phyloP scores from a whole-genome alignment of 495 filamentous ascomycete species.

The Xylaria acuta region DNA sequence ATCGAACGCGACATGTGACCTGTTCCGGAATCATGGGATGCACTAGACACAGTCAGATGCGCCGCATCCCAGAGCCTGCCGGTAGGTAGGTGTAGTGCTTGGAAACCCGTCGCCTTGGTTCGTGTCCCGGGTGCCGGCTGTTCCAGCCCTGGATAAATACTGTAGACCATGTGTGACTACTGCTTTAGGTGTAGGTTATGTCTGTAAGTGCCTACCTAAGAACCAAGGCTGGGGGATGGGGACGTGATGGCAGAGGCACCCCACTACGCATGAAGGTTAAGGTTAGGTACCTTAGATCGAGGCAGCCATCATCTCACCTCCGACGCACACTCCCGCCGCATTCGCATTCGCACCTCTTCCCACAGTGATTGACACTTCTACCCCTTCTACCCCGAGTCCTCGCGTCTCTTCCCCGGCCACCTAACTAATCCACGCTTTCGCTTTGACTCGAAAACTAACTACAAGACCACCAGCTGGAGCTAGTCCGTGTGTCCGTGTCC shows the following conservation, averaged over 20 bases:
- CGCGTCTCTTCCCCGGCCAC: background rate
- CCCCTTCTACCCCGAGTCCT: too few species aligned
- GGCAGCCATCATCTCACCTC: slow-evolving; percentile 15
- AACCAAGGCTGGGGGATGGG: slow-evolving; percentile 1
- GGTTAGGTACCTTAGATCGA: background rate
- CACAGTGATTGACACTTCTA: background rate
- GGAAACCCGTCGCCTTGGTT: background rate
- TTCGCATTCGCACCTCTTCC: background rate
- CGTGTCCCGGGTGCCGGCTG: background rate
- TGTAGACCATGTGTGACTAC: background rate
- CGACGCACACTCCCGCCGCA: background rate
- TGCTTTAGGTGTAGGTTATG: too few species aligned
- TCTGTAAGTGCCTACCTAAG: too few species aligned
- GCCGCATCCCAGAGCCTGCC: background rate
- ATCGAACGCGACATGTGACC: slow-evolving; percentile 18
- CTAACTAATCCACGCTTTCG: background rate
- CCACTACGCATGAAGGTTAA: background rate
- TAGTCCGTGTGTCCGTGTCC: background rate
- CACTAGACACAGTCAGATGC: slow-evolving; percentile 2
- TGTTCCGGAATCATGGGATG: slow-evolving; percentile 16
- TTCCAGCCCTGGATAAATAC: slow-evolving; percentile 14
- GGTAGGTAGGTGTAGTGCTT: background rate
- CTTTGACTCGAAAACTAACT: background rate
- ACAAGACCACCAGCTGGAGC: background rate
- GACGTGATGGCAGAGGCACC: background rate